Percentiles rank a stretch among this genome's conserved stretches.
Evolutionary conservation across 2,329 filamentous ascomycete genomes (phyloP).

Genomic region (Xylaria sp.): DNA sequence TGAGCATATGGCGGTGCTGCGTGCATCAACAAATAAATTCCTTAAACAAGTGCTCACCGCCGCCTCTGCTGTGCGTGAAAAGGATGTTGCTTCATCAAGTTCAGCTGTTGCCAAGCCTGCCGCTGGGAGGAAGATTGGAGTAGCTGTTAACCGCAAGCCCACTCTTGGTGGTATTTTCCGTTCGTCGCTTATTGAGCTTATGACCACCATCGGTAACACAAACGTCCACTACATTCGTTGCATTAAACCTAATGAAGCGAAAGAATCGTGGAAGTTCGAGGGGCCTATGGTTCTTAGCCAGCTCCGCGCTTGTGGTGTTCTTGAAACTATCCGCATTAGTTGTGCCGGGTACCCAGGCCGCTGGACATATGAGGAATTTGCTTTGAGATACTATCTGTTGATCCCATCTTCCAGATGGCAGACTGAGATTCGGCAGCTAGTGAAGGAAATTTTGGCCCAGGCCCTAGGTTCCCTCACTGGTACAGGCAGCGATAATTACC

Average conservation of each 20-base stretch:
- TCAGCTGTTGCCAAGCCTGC: constrained; percentile 82
- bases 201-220: constrained; percentile 97
- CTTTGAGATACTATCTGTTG: constrained; percentile 97
- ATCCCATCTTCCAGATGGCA: constrained; percentile 92
- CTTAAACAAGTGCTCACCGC: constrained; percentile 85
- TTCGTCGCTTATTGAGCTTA: constrained; percentile 96
- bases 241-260: constrained; percentile 98
- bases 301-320: constrained; percentile 95
- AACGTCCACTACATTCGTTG: constrained; percentile 99
- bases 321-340: constrained; percentile 97
- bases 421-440: constrained; percentile 92
- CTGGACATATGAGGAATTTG: constrained; percentile 99
- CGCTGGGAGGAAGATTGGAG: constrained; percentile 86
- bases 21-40: constrained; percentile 85
- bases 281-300: constrained; percentile 99
- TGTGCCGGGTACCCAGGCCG: constrained; percentile 96
- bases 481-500: constrained; percentile 89
- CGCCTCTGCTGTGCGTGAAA: constrained; percentile 87
- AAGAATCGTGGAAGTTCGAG: constrained; percentile 97
- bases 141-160: constrained; percentile 94
- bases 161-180: constrained; percentile 99
- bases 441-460: constrained; percentile 88
- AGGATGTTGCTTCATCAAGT: constrained; percentile 75
- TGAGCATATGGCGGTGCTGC: constrained; percentile 95
- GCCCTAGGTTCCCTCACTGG: constrained; percentile 82